Base-by-base conservation (phyloP, 2,329 filamentous ascomycete genomes). In the Xylariaceae sp. region DNA sequence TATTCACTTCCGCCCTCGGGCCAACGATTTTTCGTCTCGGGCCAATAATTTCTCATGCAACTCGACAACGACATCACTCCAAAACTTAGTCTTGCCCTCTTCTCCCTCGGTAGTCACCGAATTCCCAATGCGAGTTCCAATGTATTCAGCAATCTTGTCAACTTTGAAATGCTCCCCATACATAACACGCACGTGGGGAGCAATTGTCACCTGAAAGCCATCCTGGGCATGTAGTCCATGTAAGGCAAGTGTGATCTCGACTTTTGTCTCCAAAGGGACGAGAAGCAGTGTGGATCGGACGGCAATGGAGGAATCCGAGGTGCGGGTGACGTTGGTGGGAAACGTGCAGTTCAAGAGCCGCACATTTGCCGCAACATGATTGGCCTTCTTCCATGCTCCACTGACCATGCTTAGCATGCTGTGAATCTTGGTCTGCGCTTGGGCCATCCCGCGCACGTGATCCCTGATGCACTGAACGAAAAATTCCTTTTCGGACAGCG, bases 161-260 rank as follows among this genome's bases (percentile, higher is more conserved):
- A 87, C 85, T 62, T 91, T 90, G 71, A 93, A 92, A 58, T 83
- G 81, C 74, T 94, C 90, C 0, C 91, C 91, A 70, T 95, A 95
- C 2, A 92, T 78, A 1, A 93, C 85, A 49, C 78, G 79, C 0
- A 86, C 89, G 19, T 76, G 76, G 1, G 82, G 78, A 5, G 74
- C 75, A 21, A 89, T 75, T 12, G 73, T 71, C 31, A 91, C 78
- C 1, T 83, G 79, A 9, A 88, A 74, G 3, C 81, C 79, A n/a
- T 78, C 76, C 1, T 75, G 74, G 0, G 74, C 75, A 45, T 74
- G 76, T 8, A 74, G 72, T 2, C 81, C 76, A 0, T 74, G 76
- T 21, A 94, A 72, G 14, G 80, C 79, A 54, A 94, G 78, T 0
- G 71, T 74, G 1, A 89, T 78, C 62, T 87, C 82, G 2, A 94